Evolutionary conservation across 768 basidiomycete species (phyloP).

Genomic region (Coprinellus micaceus): DNA sequence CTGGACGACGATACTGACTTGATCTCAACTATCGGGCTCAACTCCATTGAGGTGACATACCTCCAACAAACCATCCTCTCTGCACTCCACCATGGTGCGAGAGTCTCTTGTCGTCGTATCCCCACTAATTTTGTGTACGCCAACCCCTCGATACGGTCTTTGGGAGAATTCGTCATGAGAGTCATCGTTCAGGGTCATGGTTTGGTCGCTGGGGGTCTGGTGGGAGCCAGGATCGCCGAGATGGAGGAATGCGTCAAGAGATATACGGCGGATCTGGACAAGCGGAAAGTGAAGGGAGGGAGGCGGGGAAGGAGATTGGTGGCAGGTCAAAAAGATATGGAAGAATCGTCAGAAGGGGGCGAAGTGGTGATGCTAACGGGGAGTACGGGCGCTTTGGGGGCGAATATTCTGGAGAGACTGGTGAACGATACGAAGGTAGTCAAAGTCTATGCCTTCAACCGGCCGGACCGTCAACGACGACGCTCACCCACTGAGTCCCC

Average conservation of each 20-base stretch:
- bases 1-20: constrained; percentile 32
- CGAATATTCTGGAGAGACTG: constrained; percentile 29
- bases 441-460: constrained; percentile 32
- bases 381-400: constrained; percentile 38
- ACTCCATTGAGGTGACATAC: constrained; percentile 37
- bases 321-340: not conserved
- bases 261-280: not conserved
- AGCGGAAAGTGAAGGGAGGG: not conserved
- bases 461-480: constrained; percentile 11
- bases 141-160: constrained; percentile 27
- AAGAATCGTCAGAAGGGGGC: not conserved
- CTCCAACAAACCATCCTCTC: constrained; percentile 36
- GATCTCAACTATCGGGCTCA: not conserved
- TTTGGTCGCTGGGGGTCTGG: not conserved
- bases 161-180: not conserved
- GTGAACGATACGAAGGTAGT: constrained; percentile 19
- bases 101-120: constrained; percentile 14
- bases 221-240: constrained; percentile 41
- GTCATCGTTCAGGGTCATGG: not conserved
- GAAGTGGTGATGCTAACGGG: constrained; percentile 35
- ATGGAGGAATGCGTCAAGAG: constrained; percentile 29
- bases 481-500: not conserved
- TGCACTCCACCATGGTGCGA: constrained; percentile 17
- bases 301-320: not conserved
- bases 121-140: constrained; percentile 34